phyloP scores from a whole-genome alignment of 2,329 filamentous ascomycete genomes.

The Colletotrichum coccodes region DNA sequence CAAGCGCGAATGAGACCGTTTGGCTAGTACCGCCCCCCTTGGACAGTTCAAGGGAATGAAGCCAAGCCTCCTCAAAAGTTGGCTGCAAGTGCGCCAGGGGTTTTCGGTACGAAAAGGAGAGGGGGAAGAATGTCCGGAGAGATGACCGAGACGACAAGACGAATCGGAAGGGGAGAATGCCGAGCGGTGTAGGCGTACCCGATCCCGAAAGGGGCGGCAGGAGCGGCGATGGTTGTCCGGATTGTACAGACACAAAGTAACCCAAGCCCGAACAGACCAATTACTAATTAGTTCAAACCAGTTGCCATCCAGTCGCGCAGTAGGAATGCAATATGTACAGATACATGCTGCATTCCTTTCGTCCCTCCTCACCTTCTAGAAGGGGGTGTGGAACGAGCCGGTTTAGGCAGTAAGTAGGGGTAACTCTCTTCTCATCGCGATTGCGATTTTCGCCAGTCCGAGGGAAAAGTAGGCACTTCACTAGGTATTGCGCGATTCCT shows the following conservation, averaged over 20 bases:
- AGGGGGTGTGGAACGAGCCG: background rate
- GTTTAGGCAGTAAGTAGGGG: background rate
- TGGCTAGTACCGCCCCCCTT: background rate
- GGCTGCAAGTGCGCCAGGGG: background rate
- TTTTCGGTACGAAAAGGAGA: background rate
- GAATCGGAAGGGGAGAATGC: conserved; percentile 10
- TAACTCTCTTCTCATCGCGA: background rate
- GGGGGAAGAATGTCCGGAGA: conserved; percentile 1
- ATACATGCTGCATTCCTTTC: background rate
- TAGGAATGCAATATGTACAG: background rate
- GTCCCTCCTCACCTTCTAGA: background rate
- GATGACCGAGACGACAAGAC: conserved; percentile 9
- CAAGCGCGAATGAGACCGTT: background rate
- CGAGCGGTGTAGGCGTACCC: conserved; percentile 9
- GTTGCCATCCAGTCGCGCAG: background rate
- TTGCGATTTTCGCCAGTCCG: background rate
- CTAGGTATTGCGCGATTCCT: background rate
- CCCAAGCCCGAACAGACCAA: background rate
- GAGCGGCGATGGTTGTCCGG: conserved; percentile 15
- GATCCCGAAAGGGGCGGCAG: conserved; percentile 6
- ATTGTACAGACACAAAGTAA: background rate
- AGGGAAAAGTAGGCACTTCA: background rate
- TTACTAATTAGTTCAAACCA: background rate
- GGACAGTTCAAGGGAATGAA: background rate
- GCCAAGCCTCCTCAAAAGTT: background rate